Conservation (phyloP, 352 stramenopile species). For the Stramenopiles sp. region DNA sequence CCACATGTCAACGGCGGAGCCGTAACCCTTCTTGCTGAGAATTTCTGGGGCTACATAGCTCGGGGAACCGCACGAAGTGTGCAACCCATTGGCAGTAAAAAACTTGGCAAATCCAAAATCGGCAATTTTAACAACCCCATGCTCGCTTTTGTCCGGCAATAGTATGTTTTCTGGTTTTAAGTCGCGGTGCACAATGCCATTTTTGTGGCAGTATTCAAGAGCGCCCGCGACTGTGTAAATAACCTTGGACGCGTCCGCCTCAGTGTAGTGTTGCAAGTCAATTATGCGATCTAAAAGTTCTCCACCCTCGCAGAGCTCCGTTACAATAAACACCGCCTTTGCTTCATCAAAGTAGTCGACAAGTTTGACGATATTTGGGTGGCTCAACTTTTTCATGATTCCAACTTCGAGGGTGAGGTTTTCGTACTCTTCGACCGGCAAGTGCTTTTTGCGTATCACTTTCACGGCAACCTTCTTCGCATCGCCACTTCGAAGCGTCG, state of each 20-base stretch:
- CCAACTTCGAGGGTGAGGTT: slow-evolving; percentile 58
- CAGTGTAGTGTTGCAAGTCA: background rate
- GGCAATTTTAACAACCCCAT: background rate
- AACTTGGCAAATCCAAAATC: slow-evolving; percentile 3
- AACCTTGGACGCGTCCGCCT: background rate
- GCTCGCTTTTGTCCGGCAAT: too few relatives aligned
- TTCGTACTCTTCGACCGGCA: too few relatives aligned
- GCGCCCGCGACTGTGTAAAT: background rate
- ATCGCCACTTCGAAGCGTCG: too few relatives aligned
- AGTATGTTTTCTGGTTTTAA: slow-evolving; percentile 12
- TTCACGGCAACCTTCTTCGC: background rate
- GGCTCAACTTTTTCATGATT: slow-evolving; percentile 85
- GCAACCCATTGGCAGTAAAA: background rate
- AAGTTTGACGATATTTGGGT: slow-evolving; percentile 73
- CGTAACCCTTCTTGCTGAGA: slow-evolving; percentile 28
- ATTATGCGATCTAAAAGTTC: slow-evolving; percentile 12
- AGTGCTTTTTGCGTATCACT: background rate
- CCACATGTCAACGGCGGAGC: slow-evolving; percentile 37
- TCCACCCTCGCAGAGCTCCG: background rate
- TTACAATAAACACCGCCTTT: background rate
- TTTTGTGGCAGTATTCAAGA: background rate
- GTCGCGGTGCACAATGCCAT: background rate
- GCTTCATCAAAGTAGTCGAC: slow-evolving; percentile 73
- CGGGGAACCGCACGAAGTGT: slow-evolving; percentile 17
- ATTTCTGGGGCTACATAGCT: slow-evolving; percentile 32